Conservation (phyloP, 75 land plant genomes). For the Chamaecyparis obtusa region DNA sequence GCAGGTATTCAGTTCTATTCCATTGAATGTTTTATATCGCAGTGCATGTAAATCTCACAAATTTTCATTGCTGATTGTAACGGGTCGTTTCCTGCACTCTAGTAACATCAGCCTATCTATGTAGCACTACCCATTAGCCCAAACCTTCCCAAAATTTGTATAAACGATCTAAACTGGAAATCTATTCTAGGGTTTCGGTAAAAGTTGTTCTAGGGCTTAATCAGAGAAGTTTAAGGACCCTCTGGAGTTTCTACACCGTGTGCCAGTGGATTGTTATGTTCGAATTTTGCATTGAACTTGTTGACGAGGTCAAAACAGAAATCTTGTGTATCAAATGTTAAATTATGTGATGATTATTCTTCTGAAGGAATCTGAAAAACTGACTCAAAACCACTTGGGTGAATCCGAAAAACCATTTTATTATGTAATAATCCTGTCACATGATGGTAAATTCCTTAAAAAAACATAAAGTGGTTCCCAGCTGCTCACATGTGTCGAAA, state of each 20-base stretch:
- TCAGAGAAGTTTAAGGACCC: not conserved
- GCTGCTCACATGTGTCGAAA: too few relatives aligned
- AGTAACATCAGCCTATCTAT: not conserved
- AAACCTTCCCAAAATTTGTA: not conserved
- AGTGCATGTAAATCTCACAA: not conserved
- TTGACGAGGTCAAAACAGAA: too few relatives aligned
- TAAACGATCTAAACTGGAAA: not conserved
- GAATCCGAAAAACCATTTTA: too few relatives aligned
- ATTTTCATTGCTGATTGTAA: not conserved
- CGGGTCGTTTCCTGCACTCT: not conserved
- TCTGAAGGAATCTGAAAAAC: too few relatives aligned
- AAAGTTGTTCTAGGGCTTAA: not conserved
- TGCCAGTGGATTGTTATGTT: not conserved
- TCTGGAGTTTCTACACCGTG: not conserved
- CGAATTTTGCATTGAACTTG: not conserved
- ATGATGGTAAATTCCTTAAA: too few relatives aligned
- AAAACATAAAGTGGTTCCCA: too few relatives aligned
- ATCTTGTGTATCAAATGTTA: too few relatives aligned
- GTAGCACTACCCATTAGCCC: not conserved
- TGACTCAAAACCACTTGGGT: too few relatives aligned
- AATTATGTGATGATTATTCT: too few relatives aligned
- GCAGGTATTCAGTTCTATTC: constrained; percentile 50
- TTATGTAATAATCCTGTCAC: too few relatives aligned
- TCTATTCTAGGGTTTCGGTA: not conserved
- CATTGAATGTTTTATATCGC: not conserved